Evolutionary conservation across 306 rosid genomes (phyloP).

Genomic region (Canavalia ensiformis): DNA sequence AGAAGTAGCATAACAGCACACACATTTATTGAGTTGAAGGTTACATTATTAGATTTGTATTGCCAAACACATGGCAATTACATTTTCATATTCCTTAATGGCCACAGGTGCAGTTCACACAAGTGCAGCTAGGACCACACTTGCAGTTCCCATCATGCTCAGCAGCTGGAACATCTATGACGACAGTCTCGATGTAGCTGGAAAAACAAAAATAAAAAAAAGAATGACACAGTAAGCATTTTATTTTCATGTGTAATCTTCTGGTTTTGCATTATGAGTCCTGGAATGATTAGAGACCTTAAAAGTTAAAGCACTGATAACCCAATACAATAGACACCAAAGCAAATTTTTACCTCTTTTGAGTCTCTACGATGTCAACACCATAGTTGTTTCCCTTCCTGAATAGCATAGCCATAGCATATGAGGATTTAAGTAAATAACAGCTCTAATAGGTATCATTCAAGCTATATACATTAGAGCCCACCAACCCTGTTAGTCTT

Average conservation of each 20-base stretch:
- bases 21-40: slow-evolving; percentile 50
- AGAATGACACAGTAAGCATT: neutral
- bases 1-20: slow-evolving; percentile 27
- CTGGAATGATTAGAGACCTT: neutral
- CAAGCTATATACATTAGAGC: neutral
- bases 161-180: slow-evolving; percentile 66
- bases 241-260: neutral
- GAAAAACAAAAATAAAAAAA: neutral
- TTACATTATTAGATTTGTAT: slow-evolving; percentile 48
- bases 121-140: slow-evolving; percentile 73
- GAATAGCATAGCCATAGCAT: slow-evolving; percentile 48
- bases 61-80: slow-evolving; percentile 40
- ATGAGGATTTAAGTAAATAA: slow-evolving; percentile 9
- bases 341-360: slow-evolving; percentile 63
- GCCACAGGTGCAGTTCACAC: slow-evolving; percentile 71
- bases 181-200: slow-evolving; percentile 65
- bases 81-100: slow-evolving; percentile 43
- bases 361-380: slow-evolving; percentile 64
- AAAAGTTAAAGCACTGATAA: neutral
- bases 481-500: neutral
- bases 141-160: slow-evolving; percentile 82
- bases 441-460: neutral
- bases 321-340: neutral
- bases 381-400: slow-evolving; percentile 82
- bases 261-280: slow-evolving; percentile 16